Evolutionary conservation across 257 asterid genomes (phyloP).

Genomic region (Craterostigma plantagineum): DNA sequence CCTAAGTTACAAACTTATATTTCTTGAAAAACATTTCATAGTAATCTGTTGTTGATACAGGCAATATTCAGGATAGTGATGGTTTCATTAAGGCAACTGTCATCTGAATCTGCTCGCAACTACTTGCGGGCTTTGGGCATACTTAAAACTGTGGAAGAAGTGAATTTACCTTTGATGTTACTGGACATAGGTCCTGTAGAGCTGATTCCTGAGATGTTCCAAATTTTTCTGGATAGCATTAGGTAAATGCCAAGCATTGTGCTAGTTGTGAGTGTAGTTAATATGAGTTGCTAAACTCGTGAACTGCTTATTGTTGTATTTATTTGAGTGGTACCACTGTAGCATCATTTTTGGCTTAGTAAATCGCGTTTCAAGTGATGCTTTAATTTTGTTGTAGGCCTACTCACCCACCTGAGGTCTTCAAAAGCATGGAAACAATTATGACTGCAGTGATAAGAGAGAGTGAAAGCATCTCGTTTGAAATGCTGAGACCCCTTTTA

Average conservation of each 20-base stretch:
- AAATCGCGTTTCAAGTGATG: constrained; percentile 6
- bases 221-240: constrained; percentile 19
- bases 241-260: constrained; percentile 15
- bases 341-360: constrained; percentile 3
- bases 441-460: constrained; percentile 37
- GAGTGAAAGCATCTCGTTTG: constrained; percentile 28
- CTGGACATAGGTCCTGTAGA: constrained; percentile 22
- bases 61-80: constrained; percentile 18
- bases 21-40: background rate
- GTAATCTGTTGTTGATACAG: constrained; percentile 16
- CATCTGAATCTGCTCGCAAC: constrained; percentile 16
- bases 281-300: background rate
- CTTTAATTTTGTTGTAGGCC: constrained; percentile 18
- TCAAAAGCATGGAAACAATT: constrained; percentile 26
- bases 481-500: constrained; percentile 36
- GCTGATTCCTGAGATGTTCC: constrained; percentile 27
- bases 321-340: background rate
- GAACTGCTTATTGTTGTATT: too few relatives aligned
- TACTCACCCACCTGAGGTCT: constrained; percentile 19
- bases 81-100: constrained; percentile 23
- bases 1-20: background rate
- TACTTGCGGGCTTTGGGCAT: constrained; percentile 18
- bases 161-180: constrained; percentile 23
- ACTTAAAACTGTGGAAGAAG: constrained; percentile 27
- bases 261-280: background rate